Evolutionary conservation across 1,284 basidiomycete species (phyloP).

Genomic region (Cutaneotrichosporon sp.): DNA sequence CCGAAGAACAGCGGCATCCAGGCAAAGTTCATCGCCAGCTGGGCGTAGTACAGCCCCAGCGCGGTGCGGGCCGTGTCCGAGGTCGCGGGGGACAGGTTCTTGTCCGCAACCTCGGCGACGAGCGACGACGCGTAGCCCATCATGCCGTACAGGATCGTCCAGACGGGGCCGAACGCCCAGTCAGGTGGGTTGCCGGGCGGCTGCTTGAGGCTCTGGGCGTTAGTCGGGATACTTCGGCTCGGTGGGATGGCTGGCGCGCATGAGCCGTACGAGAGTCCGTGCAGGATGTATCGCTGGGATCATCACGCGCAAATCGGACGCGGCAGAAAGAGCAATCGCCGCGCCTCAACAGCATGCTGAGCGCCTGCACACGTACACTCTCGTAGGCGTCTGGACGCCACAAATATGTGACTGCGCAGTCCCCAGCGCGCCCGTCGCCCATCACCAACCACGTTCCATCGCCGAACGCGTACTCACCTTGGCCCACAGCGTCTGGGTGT

Average conservation of each 20-base stretch:
- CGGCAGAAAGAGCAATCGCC: too few relatives aligned
- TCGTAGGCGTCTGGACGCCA: too few relatives aligned
- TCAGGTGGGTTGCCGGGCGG: conserved; percentile 9
- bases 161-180: conserved; percentile 21
- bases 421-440: not conserved
- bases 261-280: too few relatives aligned
- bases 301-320: too few relatives aligned
- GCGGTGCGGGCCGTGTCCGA: not conserved
- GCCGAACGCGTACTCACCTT: not conserved
- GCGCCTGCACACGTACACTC: too few relatives aligned
- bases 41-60: conserved; percentile 10
- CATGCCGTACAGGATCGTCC: conserved; percentile 47
- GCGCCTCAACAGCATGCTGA: too few relatives aligned
- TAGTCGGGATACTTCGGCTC: not conserved
- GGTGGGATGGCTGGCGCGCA: too few relatives aligned
- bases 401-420: too few relatives aligned
- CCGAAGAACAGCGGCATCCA: conserved; percentile 27
- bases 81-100: not conserved
- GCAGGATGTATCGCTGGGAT: too few relatives aligned
- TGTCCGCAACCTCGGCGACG: conserved; percentile 57
- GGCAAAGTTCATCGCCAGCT: conserved; percentile 9
- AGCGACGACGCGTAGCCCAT: conserved; percentile 73
- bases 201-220: conserved; percentile 10
- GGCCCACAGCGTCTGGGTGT: conserved; percentile 11
- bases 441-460: not conserved